Evolutionary conservation across 2,329 filamentous ascomycete species (phyloP).

Genomic region (Annulohypoxylon truncatum): DNA sequence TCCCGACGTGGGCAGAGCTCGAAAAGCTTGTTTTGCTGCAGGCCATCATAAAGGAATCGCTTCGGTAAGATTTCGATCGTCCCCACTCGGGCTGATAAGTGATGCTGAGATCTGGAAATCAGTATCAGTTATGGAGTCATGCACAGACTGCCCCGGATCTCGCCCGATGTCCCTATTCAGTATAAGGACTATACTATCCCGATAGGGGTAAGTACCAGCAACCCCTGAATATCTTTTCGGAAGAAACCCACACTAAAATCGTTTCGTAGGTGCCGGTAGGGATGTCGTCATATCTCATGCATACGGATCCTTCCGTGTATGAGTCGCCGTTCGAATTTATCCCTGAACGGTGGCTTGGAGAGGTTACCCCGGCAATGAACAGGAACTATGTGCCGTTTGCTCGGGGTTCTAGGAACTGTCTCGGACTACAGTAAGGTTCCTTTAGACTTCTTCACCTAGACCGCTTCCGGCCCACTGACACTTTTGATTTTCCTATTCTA

Average conservation of each 20-base stretch:
- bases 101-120: background rate
- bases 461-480: background rate
- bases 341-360: constrained; percentile 46
- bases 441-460: background rate
- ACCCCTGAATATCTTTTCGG: background rate
- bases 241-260: constrained; percentile 1
- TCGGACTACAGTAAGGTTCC: constrained; percentile 34
- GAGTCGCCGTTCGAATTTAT: constrained; percentile 41
- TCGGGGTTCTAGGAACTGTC: constrained; percentile 35
- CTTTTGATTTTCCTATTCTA: constrained; percentile 8
- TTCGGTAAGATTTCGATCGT: constrained; percentile 31
- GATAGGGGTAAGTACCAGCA: constrained; percentile 26
- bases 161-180: constrained; percentile 38
- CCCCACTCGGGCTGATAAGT: constrained; percentile 9
- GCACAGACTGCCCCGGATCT: constrained; percentile 39
- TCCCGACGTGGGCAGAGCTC: constrained; percentile 45
- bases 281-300: constrained; percentile 51
- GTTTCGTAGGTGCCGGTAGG: constrained; percentile 47
- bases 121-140: constrained; percentile 35
- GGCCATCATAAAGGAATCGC: constrained; percentile 39
- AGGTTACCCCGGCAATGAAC: constrained; percentile 14
- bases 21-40: constrained; percentile 54
- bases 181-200: constrained; percentile 40
- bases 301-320: constrained; percentile 43
- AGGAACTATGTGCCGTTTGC: constrained; percentile 31